Evolutionary conservation across 768 basidiomycete genomes (phyloP), one percentile per base, ranked within the genome.

Genomic region (Kwoniella mangroviensis): DNA sequence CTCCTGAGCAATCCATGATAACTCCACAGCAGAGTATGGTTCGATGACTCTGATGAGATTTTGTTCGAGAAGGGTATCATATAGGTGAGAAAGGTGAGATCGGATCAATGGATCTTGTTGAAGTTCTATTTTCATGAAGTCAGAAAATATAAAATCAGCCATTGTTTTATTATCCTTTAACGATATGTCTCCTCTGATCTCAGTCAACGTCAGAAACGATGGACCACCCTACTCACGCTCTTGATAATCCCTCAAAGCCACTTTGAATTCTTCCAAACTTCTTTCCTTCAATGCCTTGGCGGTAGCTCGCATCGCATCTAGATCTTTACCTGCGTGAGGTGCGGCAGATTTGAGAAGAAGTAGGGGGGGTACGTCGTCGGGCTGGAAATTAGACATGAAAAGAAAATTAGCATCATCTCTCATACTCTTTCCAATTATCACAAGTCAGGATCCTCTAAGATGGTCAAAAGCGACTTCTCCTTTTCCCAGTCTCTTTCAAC

Each of bases 21-120:
- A 88, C 84, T 98, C 94, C 17, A 99, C 92, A 9, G 92, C 88
- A 11, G 90, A 92, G 83, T 96, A 99, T 1, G 95, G 96, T 84
- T 99, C 96, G 24, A 98, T 92, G 73, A 98, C 95, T 42, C 96
- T 87, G 40, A 98, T 85, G 6, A 99, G 85, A 83, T 99, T 99
- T 83, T 98, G 96, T 80, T 97, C 92, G 11, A 99, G 88, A 1
- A 99, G 87, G 2, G 94, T 98, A 81, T 99, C 97, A 84, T 98
- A 99, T 26, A 99, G 85, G 11, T 92, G 90, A 0, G 94, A 89
- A 34, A 99, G 89, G 80, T 99, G 96, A 11, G 93, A 93, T 59
- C 94, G 91, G 82, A 98, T 97, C 4, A 95, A 94, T 1, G 92
- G 91, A 84, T 99, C 96, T 21, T 93, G 93, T 4, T 94, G 94